Conservation (phyloP, 2,329 filamentous ascomycete species). For the Xylariaceae sp. region DNA sequence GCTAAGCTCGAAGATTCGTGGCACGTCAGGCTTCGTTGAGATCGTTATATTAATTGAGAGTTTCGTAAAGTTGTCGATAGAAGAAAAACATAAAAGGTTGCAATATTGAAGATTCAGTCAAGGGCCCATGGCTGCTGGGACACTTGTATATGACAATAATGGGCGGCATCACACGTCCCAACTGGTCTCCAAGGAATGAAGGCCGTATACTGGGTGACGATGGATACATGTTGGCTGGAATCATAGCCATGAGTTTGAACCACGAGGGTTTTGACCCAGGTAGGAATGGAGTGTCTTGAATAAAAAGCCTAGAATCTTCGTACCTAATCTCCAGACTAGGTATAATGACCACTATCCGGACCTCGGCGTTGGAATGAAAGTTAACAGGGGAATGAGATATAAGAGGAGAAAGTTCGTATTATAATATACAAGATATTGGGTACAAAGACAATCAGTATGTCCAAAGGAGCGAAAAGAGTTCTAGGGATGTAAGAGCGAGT, state of each 20-base stretch:
- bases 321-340: constrained; percentile 31
- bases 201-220: constrained; percentile 32
- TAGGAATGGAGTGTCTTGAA: constrained; percentile 40
- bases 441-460: not conserved
- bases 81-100: not conserved
- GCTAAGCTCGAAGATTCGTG: not conserved
- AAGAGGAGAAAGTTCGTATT: constrained; percentile 1
- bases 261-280: constrained; percentile 20
- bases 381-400: no score
- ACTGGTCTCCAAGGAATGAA: constrained; percentile 32
- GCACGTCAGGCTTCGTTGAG: not conserved
- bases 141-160: constrained; percentile 15
- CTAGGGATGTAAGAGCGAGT: constrained; percentile 15
- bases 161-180: not conserved
- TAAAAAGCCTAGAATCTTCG: constrained; percentile 15
- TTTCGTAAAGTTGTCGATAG: not conserved
- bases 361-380: constrained; percentile 32
- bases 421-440: no score
- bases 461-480: not conserved
- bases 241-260: constrained; percentile 19
- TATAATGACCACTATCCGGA: constrained; percentile 27
- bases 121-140: not conserved
- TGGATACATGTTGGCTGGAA: constrained; percentile 18
- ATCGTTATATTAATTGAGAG: not conserved
- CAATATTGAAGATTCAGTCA: not conserved